phyloP scores from a whole-genome alignment of 495 filamentous ascomycete genomes.

The Neurospora sp. region DNA sequence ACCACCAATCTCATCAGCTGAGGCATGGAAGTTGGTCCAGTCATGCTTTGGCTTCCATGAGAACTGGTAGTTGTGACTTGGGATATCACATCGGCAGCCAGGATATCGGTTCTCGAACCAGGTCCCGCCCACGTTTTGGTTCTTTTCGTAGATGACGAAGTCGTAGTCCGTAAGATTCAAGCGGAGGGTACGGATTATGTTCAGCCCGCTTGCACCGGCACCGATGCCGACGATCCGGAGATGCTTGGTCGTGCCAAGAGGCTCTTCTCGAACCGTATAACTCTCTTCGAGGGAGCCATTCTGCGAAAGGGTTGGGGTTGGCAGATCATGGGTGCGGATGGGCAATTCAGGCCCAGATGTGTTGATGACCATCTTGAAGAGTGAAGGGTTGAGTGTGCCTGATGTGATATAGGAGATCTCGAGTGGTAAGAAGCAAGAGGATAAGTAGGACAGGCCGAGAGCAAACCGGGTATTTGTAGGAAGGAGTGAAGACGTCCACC shows the following conservation, averaged over 20 bases:
- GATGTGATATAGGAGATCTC: not conserved
- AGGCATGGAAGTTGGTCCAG: constrained; percentile 51
- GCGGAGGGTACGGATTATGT: constrained; percentile 34
- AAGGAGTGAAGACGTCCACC: not conserved
- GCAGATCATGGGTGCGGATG: not conserved
- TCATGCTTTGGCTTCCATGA: constrained; percentile 46
- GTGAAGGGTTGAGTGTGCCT: not conserved
- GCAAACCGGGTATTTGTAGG: not conserved
- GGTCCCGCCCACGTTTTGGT: constrained; percentile 51
- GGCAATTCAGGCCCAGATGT: constrained; percentile 4
- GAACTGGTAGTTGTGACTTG: constrained; percentile 46
- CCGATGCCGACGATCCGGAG: constrained; percentile 40
- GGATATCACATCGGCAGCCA: constrained; percentile 45
- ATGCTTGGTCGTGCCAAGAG: constrained; percentile 32
- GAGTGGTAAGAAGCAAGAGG: not conserved
- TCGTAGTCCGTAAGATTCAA: constrained; percentile 38
- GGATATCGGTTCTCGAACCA: constrained; percentile 53
- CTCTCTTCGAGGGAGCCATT: constrained; percentile 5
- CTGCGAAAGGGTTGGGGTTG: constrained; percentile 1
- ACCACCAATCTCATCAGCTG: constrained; percentile 45
- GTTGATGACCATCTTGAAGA: constrained; percentile 4
- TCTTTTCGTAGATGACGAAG: constrained; percentile 70
- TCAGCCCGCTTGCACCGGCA: constrained; percentile 39
- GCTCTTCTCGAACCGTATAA: constrained; percentile 32
- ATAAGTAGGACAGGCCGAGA: not conserved